Conservation (phyloP, 129 eudicot species). For the Artemisia argyi region DNA sequence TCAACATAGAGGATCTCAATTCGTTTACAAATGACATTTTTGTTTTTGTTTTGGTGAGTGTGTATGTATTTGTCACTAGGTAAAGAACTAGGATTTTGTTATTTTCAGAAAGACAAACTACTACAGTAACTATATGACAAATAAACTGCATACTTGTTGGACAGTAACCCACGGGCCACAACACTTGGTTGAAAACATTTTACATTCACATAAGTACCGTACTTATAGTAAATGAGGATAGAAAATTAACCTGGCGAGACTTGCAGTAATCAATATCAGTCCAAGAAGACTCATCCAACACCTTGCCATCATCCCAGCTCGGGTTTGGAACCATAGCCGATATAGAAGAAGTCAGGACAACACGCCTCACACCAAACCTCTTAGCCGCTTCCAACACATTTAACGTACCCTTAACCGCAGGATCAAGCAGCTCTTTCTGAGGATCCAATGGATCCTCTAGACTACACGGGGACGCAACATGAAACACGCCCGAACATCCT, state of each 20-base stretch:
- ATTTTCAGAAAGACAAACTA: too few relatives aligned
- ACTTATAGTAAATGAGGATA: not conserved
- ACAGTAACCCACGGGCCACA: too few relatives aligned
- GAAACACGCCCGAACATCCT: constrained; percentile 70
- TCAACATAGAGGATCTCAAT: too few relatives aligned
- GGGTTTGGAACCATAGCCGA: constrained; percentile 80
- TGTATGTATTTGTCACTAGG: too few relatives aligned
- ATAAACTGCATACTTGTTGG: too few relatives aligned
- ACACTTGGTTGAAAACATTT: not conserved
- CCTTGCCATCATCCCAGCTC: constrained; percentile 40
- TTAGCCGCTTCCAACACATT: constrained; percentile 66
- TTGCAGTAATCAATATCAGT: constrained; percentile 75
- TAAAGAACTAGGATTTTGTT: too few relatives aligned
- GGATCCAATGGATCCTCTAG: constrained; percentile 73
- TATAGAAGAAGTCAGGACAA: constrained; percentile 76
- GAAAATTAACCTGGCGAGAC: constrained; percentile 48
- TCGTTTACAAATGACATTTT: too few relatives aligned
- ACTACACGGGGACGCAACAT: constrained; percentile 84
- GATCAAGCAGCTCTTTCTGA: constrained; percentile 61
- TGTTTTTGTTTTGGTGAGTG: too few relatives aligned
- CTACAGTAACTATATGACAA: too few relatives aligned
- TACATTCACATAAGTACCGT: not conserved
- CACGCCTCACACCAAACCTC: constrained; percentile 52
- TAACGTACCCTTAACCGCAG: constrained; percentile 68
- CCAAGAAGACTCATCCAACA: constrained; percentile 69